Evolutionary conservation across 2,329 filamentous ascomycete genomes (phyloP), one percentile per base, ranked within the genome.

Genomic region (Fusarium concolor): DNA sequence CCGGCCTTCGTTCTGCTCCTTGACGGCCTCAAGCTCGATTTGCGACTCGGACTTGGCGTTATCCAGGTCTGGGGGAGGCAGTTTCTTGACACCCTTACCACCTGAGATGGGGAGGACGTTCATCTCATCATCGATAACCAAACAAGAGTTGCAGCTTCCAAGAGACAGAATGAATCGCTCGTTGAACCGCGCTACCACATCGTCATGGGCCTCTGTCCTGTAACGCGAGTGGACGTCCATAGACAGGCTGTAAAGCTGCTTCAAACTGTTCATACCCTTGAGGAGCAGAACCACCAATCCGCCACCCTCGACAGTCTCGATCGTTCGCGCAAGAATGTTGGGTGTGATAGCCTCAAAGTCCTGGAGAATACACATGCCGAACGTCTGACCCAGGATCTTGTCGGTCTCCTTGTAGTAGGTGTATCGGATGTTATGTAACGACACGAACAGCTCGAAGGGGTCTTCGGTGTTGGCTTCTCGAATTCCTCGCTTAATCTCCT

Each of bases 331-430:
- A 31, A 99, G 87, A 69, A 97, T 86, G 77, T 99, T 99, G n/a
- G 96, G 96, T 11, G 96, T 99, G 71, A 99, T 88, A 39, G 94
- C 96, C 80, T 99, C 96, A 75, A 99, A 99, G 77, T 99, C 96
- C 79, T 99, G 96, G 72, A 99, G 82, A 69, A 99, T 97, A 79
- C 94, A 97, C 93, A 97, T 97, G 77, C 95, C 95, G 77, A 96
- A 99, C 42, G 96, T 99, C 79, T 98, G 97, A 78, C 96, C 96
- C 57, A 98, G 82, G 76, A 99, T 97, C 85, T 97, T 98, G 76
- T 99, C 96, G 28, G 96, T 98, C 83, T 99, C 96, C 82, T 99
- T 99, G 85, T 99, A 99, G 86, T 97, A 99, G 59, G 96, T 93
- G 87, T 99, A 99, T 79, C 96, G 92, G 78, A 99, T 97, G 80